A percentile compares a stretch with the other conserved stretches of the same genome.
Conservation (phyloP, 208 protist species). For the Crithidia acanthocephali region DNA sequence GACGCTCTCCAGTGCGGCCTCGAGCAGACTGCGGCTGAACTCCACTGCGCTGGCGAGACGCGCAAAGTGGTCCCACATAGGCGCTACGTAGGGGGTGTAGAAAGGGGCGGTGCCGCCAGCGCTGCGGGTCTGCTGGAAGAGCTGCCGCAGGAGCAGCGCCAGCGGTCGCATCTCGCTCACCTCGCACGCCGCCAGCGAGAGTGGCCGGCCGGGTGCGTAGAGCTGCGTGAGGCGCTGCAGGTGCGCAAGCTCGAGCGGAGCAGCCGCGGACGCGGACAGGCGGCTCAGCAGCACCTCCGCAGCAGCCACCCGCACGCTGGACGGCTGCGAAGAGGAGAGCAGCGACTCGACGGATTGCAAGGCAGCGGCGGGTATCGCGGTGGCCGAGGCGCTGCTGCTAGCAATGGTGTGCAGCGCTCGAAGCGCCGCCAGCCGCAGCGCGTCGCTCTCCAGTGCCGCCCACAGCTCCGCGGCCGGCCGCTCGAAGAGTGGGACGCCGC, state of each 20-base stretch:
- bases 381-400: slow-evolving; percentile 19
- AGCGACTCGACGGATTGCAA: slow-evolving; percentile 30
- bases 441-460: slow-evolving; percentile 14
- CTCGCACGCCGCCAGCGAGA: slow-evolving; percentile 34
- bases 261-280: slow-evolving; percentile 5
- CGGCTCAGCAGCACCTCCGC: slow-evolving; percentile 25
- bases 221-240: slow-evolving; percentile 18
- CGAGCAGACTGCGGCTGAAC: slow-evolving; percentile 29
- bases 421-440: slow-evolving; percentile 17
- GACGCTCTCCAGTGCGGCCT: slow-evolving; percentile 23
- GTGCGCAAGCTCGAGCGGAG: slow-evolving; percentile 4
- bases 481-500: slow-evolving; percentile 14
- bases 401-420: slow-evolving; percentile 22
- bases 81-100: slow-evolving; percentile 11
- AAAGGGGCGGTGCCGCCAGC: not conserved
- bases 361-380: slow-evolving; percentile 27
- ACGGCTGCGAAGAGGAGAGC: slow-evolving; percentile 20
- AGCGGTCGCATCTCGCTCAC: slow-evolving; percentile 22
- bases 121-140: slow-evolving; percentile 7
- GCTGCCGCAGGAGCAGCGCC: slow-evolving; percentile 19
- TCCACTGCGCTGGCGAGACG: slow-evolving; percentile 21
- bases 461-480: slow-evolving; percentile 12
- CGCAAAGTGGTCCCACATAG: slow-evolving; percentile 29
- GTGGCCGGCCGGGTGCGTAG: slow-evolving; percentile 20
- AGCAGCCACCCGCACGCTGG: slow-evolving; percentile 23